Evolutionary conservation across 2,329 filamentous ascomycete species (phyloP).

Genomic region (Cytospora leucostoma): DNA sequence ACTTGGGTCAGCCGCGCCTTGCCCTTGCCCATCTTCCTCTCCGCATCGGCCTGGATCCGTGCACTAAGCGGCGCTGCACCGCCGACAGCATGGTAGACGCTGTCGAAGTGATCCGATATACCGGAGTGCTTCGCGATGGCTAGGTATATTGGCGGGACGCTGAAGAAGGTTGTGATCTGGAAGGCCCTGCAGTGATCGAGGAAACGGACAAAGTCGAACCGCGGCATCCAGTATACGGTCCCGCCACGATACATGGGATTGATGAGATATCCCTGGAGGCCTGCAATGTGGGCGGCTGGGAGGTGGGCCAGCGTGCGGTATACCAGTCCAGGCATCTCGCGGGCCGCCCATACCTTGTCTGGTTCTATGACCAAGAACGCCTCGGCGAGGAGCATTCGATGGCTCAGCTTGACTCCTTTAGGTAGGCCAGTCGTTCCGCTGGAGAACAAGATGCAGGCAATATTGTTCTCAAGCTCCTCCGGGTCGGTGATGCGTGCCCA

Average conservation of each 20-base stretch:
- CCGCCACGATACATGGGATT: conserved; percentile 46
- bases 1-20: conserved; percentile 51
- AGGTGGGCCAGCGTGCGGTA: conserved; percentile 46
- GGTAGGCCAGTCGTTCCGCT: conserved; percentile 52
- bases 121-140: conserved; percentile 58
- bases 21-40: conserved; percentile 48
- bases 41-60: conserved; percentile 54
- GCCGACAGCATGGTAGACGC: conserved; percentile 48
- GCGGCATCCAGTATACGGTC: conserved; percentile 62
- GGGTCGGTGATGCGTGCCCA: conserved; percentile 58
- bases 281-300: conserved; percentile 50
- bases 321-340: conserved; percentile 32
- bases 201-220: conserved; percentile 59
- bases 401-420: conserved; percentile 50
- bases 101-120: conserved; percentile 57
- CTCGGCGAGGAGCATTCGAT: conserved; percentile 46
- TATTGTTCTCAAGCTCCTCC: conserved; percentile 43
- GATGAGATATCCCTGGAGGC: conserved; percentile 47
- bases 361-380: conserved; percentile 36
- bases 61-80: conserved; percentile 60
- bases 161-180: conserved; percentile 56
- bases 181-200: conserved; percentile 53
- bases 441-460: conserved; percentile 49
- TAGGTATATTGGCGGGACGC: conserved; percentile 62
- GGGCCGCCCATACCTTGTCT: conserved; percentile 35